Base-by-base conservation (phyloP, 768 basidiomycete genomes). In the Termitomyces sp. region DNA sequence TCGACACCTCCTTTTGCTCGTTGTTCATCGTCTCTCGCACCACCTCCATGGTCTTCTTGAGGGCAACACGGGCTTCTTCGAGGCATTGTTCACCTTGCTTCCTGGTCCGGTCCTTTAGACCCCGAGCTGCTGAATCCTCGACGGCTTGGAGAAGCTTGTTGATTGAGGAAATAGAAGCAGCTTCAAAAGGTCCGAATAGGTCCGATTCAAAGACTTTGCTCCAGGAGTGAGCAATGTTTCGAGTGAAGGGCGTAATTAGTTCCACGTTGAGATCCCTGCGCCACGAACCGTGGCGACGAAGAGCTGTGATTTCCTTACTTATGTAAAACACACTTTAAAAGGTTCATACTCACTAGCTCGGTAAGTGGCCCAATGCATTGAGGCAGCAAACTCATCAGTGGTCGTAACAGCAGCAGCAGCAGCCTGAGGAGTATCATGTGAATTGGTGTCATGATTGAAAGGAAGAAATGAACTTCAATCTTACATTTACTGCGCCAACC, bases 331-430 rank as follows among this genome's bases (percentile, higher is more conserved):
- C 10, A 32, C 13, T 22, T 20, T 15, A 5, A 39, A 27, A n/a
- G 13, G 7, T 3, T 25, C 23, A 32, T 11, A 70, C 78, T 65
- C 58, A 83, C 80, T 82, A 5, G 81, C 82, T 54, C 82, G 73
- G 62, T 81, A 85, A 13, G 82, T 83, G 0, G 54, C 68, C 83
- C 84, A 85, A 56, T 85, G 83, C 79, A 84, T 82, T 5, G 75
- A 72, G 6, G 60, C 65, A 1, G 79, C 76, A 60, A 85, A 81
- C 5, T 74, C 70, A 49, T 84, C 81, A 0, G 73, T 66, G 10
- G 76, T 79, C 7, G 70, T 56, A 7, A 84, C 68, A 9, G 84
- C 80, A 49, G 71, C 69, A 1, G 67, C 68, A 13, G 81, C 71
- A 52, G 74, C 73, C 73, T 76, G 49, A 7, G 50, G 20, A 56